Evolutionary conservation across 345 rosid species (phyloP).

Genomic region (Sonneratia caseolaris): DNA sequence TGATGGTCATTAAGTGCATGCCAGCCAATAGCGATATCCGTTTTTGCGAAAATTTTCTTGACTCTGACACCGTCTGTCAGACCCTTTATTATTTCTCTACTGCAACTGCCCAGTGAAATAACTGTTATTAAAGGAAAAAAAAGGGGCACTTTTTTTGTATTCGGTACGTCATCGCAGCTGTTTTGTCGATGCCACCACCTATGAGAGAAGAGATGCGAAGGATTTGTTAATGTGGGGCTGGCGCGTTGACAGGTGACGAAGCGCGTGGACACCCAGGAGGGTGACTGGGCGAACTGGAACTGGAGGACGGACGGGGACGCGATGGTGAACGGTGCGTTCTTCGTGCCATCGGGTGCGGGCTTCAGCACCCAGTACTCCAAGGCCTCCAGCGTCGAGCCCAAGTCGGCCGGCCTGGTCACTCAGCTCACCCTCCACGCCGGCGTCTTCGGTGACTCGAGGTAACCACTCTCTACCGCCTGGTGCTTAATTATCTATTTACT

Average conservation of each 20-base stretch:
- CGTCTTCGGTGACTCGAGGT: slow-evolving; percentile 74
- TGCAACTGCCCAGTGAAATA: too few relatives aligned
- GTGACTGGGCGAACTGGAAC: slow-evolving; percentile 69
- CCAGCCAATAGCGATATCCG: background rate
- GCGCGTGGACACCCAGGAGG: slow-evolving; percentile 70
- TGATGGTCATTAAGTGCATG: background rate
- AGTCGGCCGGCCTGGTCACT: slow-evolving; percentile 46
- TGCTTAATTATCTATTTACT: too few relatives aligned
- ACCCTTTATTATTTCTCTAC: too few relatives aligned
- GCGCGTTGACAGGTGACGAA: slow-evolving; percentile 88
- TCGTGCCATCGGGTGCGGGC: slow-evolving; percentile 87
- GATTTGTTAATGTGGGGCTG: background rate
- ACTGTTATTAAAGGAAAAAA: too few relatives aligned
- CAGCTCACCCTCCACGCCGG: slow-evolving; percentile 78
- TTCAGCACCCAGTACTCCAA: slow-evolving; percentile 39
- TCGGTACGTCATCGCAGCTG: too few relatives aligned
- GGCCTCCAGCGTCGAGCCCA: slow-evolving; percentile 80
- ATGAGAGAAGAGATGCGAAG: too few relatives aligned
- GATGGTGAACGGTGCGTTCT: slow-evolving; percentile 85
- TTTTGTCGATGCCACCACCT: too few relatives aligned
- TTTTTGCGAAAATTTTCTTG: background rate
- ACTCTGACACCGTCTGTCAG: background rate
- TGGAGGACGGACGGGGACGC: slow-evolving; percentile 94
- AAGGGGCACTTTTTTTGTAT: too few relatives aligned
- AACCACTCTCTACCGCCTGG: background rate